A percentile compares a stretch with the other conserved stretches of the same genome.
Evolutionary conservation across 495 filamentous ascomycete species (phyloP).

Genomic region (Zalerion maritima): DNA sequence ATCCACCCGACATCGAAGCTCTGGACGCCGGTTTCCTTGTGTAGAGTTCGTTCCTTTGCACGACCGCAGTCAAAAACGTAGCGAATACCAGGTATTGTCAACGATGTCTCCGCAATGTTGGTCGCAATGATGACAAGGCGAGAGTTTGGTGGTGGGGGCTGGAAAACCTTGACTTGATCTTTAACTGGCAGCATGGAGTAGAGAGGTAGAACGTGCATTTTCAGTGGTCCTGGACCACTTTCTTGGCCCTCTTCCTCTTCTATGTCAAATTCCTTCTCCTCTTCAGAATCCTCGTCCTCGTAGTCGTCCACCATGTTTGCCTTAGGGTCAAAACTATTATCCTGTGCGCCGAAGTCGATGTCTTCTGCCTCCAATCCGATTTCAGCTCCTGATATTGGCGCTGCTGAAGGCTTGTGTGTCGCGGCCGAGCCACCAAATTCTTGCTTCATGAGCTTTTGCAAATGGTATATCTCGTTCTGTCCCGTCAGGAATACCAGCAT

Average conservation of each 20-base stretch:
- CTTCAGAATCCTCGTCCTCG: constrained; percentile 25
- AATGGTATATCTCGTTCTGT: constrained; percentile 70
- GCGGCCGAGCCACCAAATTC: constrained; percentile 42
- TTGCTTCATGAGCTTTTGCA: constrained; percentile 64
- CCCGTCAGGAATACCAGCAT: constrained; percentile 95
- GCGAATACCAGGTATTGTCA: constrained; percentile 89
- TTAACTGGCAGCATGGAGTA: constrained; percentile 91
- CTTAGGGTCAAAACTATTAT: constrained; percentile 30
- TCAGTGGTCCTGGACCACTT: constrained; percentile 34
- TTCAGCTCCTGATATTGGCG: constrained; percentile 62
- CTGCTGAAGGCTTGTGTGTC: constrained; percentile 49
- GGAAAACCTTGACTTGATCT: constrained; percentile 89
- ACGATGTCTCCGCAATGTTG: constrained; percentile 91
- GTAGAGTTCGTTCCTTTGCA: constrained; percentile 80
- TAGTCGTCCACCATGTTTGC: constrained; percentile 20
- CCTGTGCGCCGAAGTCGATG: constrained; percentile 56
- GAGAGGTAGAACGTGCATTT: constrained; percentile 74
- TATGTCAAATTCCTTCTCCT: constrained; percentile 43
- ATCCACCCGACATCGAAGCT: constrained; percentile 94
- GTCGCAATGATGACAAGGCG: constrained; percentile 86
- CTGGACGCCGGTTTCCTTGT: constrained; percentile 74
- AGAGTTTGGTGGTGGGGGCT: constrained; percentile 67
- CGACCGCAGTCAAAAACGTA: constrained; percentile 95
- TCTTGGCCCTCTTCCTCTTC: constrained; percentile 28
- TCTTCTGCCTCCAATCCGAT: constrained; percentile 76